Percentiles rank a stretch among this genome's conserved stretches.
Evolutionary conservation across 495 filamentous ascomycete genomes (phyloP).

Genomic region (Corynascus novoguineensis): DNA sequence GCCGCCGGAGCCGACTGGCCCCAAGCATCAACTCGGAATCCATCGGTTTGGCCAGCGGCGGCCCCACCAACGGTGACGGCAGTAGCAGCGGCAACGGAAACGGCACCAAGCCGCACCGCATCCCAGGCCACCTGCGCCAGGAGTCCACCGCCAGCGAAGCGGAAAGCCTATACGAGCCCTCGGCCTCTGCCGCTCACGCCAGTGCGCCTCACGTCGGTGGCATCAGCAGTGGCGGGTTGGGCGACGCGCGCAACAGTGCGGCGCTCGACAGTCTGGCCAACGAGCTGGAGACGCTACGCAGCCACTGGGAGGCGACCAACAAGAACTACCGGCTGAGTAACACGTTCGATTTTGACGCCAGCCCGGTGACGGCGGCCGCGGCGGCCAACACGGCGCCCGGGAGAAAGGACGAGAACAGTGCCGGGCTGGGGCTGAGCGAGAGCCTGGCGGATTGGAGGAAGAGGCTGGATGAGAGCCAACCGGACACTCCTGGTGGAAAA

Average conservation of each 20-base stretch:
- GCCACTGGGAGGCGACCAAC: conserved; percentile 92
- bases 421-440: conserved; percentile 51
- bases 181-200: neutral
- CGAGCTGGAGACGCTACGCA: conserved; percentile 82
- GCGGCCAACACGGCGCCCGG: conserved; percentile 48
- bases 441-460: conserved; percentile 72
- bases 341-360: conserved; percentile 72
- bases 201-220: neutral
- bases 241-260: conserved; percentile 64
- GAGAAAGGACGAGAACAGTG: conserved; percentile 45
- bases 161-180: conserved; percentile 41
- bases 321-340: conserved; percentile 87
- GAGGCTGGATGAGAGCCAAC: conserved; percentile 51
- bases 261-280: conserved; percentile 86
- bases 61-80: neutral
- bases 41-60: conserved; percentile 1
- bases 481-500: conserved; percentile 18
- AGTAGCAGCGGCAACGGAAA: conserved; percentile 7
- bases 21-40: conserved; percentile 30
- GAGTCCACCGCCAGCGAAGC: conserved; percentile 56
- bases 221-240: conserved; percentile 9
- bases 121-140: conserved; percentile 49
- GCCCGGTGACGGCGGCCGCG: conserved; percentile 27
- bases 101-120: conserved; percentile 10
- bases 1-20: conserved; percentile 55